phyloP scores from a whole-genome alignment of 2,329 filamentous ascomycete species.

The Ascochyta lentis region DNA sequence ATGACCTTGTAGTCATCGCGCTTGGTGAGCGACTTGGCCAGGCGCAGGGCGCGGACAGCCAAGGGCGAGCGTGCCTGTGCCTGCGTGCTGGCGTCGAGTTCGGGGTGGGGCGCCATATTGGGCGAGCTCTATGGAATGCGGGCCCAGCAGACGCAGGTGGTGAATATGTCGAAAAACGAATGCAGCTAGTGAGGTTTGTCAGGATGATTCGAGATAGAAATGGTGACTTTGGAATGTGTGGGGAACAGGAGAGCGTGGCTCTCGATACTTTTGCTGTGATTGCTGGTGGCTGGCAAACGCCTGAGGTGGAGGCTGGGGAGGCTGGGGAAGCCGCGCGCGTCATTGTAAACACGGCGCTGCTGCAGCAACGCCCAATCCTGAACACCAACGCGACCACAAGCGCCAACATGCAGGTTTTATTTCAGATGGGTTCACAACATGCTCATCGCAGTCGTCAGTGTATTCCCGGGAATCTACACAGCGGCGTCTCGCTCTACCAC shows the following conservation, averaged over 20 bases:
- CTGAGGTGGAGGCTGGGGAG: slow-evolving; percentile 5
- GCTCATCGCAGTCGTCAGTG: not conserved
- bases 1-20: slow-evolving; percentile 32
- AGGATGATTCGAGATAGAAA: slow-evolving; percentile 5
- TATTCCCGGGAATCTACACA: not conserved
- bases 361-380: slow-evolving; percentile 1
- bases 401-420: not conserved
- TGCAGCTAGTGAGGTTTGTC: slow-evolving; percentile 11
- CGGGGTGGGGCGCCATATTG: slow-evolving; percentile 42
- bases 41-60: slow-evolving; percentile 36
- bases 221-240: slow-evolving; percentile 16
- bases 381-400: not conserved
- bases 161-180: slow-evolving; percentile 12
- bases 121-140: slow-evolving; percentile 23
- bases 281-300: slow-evolving; percentile 12
- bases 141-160: slow-evolving; percentile 17
- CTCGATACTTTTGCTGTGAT: slow-evolving; percentile 11
- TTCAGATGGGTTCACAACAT: not conserved
- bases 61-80: slow-evolving; percentile 37
- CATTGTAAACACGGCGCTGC: slow-evolving; percentile 10
- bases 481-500: not conserved
- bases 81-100: slow-evolving; percentile 26
- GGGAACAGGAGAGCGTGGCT: slow-evolving; percentile 13
- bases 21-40: slow-evolving; percentile 40
- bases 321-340: slow-evolving; percentile 10